phyloP scores from a whole-genome alignment of 75 land plant species.

The Cupressus sempervirens region DNA sequence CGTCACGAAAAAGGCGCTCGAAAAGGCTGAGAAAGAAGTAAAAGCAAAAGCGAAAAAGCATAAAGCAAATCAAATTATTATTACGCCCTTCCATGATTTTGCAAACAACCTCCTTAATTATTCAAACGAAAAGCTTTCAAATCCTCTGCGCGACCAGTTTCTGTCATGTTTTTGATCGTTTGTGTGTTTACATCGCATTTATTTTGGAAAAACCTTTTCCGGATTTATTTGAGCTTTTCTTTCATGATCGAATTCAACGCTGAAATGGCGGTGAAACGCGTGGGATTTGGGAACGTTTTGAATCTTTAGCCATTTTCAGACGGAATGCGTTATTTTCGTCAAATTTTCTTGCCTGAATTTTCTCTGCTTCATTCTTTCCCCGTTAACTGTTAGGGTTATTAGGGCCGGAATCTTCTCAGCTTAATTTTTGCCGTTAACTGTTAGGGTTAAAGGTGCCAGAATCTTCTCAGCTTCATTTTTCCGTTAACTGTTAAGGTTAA shows the following conservation, averaged over 20 bases:
- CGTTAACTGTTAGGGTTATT: too few relatives aligned
- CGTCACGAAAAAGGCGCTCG: slow-evolving; percentile 11
- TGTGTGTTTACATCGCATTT: background rate
- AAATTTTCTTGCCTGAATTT: background rate
- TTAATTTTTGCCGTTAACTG: too few relatives aligned
- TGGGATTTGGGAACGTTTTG: background rate
- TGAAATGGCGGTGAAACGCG: background rate
- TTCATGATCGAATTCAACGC: background rate
- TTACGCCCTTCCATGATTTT: background rate
- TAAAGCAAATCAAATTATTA: slow-evolving; percentile 7
- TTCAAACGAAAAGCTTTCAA: background rate
- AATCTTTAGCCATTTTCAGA: background rate
- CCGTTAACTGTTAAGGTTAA: background rate
- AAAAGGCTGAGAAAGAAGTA: slow-evolving; percentile 11
- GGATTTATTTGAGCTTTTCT: background rate
- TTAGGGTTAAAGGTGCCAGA: too few relatives aligned
- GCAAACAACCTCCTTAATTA: background rate
- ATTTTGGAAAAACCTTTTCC: background rate
- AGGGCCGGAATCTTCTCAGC: too few relatives aligned
- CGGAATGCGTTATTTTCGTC: background rate
- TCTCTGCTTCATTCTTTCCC: background rate
- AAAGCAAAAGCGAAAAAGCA: slow-evolving; percentile 13
- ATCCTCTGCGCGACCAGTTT: background rate
- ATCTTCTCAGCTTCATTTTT: background rate
- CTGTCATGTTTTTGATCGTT: background rate